Evolutionary conservation across 129 eudicot species (phyloP), one percentile per base, ranked within the genome.

Genomic region (Pseudognaphalium luteoalbum): DNA sequence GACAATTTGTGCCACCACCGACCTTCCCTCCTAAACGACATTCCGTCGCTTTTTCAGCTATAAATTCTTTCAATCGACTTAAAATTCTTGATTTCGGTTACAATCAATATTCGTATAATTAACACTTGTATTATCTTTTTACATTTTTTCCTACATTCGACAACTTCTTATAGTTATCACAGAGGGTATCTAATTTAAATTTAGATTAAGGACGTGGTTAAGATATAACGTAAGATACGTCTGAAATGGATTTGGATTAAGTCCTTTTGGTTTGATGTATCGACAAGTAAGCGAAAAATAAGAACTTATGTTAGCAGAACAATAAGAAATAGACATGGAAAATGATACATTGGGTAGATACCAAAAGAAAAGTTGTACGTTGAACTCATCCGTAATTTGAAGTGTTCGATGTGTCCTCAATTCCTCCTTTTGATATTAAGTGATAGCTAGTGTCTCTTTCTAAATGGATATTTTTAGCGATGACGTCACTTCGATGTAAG

Each of bases 401-500:
- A 56, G 30, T 34, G n/a, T 68, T 77, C 75, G 69, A 77, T 77
- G 41, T 35, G 20, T 39, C 29, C 75, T 77, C 35, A 77, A 68
- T 16, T 68, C n/a, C 66, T 2, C 16, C n/a, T 77, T 77, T 77
- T 68, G 34, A 39, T 39, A 77, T 56, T 77, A 68, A 77, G 68
- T 69, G n/a, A n/a, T n/a, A n/a, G 25, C 28, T 52, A n/a, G 57
- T 66, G 80, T 76, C 81, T 77, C 34, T 77, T 77, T 77, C 75
- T 67, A 6, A 37, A 34, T 54, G 25, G 81, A 68, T 68, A 68
- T 57, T 68, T 68, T 73, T 66, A 42, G 60, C 52, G 32, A 25
- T 2, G 64, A 50, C 72, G 28, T 64, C 63, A 66, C 7, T 22
- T 47, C 61, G 20, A 15, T 11, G 22, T 62, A 62, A 62, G 67